Conservation (phyloP, 2,329 filamentous ascomycete genomes). For the Colletotrichum sp. region DNA sequence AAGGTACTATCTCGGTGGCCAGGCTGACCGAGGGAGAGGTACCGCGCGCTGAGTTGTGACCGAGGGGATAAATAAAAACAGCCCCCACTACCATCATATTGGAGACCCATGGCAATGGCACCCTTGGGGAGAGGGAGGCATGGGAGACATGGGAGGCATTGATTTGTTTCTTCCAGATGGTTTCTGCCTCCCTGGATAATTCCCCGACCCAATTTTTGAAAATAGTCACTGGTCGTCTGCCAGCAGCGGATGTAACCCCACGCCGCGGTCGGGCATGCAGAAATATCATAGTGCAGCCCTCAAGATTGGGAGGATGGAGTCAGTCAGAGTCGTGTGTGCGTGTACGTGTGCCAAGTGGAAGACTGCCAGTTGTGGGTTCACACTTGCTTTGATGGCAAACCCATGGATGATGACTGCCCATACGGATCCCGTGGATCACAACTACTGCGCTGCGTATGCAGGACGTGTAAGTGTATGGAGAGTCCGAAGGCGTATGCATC, state of each 20-base stretch:
- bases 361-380: background rate
- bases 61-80: background rate
- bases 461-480: background rate
- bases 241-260: background rate
- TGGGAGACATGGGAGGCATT: background rate
- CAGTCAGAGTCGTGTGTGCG: background rate
- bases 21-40: background rate
- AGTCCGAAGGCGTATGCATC: background rate
- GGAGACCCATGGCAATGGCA: background rate
- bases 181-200: background rate
- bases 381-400: background rate
- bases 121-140: background rate
- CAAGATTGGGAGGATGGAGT: background rate
- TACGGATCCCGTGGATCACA: background rate
- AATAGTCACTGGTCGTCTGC: background rate
- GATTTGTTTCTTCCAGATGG: constrained; percentile 13
- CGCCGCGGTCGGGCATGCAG: background rate
- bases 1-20: background rate
- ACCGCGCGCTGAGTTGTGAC: background rate
- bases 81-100: background rate
- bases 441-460: background rate
- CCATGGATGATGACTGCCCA: background rate
- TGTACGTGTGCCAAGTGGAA: background rate
- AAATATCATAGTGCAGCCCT: background rate
- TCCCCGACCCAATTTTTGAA: background rate